Percentiles rank a stretch among this genome's conserved stretches.
phyloP scores from a whole-genome alignment of 2,329 filamentous ascomycete genomes.

The Pestalotiopsis sp. region DNA sequence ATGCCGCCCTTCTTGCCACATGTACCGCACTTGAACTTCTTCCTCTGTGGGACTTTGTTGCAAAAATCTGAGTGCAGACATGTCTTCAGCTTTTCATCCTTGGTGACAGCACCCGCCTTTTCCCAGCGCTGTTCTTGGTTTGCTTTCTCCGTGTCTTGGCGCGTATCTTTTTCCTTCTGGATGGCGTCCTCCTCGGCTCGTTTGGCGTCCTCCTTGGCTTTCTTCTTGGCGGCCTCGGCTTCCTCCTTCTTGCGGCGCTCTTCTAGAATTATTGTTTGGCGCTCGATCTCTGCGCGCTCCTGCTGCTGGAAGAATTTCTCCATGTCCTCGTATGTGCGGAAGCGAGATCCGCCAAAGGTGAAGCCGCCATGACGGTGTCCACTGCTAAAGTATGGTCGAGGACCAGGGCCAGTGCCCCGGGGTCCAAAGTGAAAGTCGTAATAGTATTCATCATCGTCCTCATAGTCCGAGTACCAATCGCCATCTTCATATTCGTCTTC shows the following conservation, averaged over 20 bases:
- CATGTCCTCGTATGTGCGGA: neutral
- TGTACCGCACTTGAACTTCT: constrained; percentile 25
- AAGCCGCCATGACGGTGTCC: neutral
- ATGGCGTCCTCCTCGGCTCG: constrained; percentile 13
- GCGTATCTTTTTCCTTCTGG: neutral
- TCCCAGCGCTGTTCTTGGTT: constrained; percentile 24
- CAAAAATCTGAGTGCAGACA: constrained; percentile 27
- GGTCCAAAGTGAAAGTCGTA: constrained; percentile 9
- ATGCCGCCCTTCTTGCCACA: constrained; percentile 23
- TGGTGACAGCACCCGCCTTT: constrained; percentile 12
- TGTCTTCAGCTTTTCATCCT: constrained; percentile 17
- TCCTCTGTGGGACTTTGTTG: constrained; percentile 18
- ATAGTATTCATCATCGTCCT: constrained; percentile 8
- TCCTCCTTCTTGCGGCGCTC: constrained; percentile 7
- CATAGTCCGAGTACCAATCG: constrained; percentile 6
- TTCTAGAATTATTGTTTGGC: neutral
- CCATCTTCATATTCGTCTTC: neutral
- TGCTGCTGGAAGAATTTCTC: constrained; percentile 2
- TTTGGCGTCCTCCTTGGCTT: constrained; percentile 13
- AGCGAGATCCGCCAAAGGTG: constrained; percentile 4
- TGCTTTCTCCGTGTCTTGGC: constrained; percentile 10
- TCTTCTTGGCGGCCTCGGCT: constrained; percentile 6
- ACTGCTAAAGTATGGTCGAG: neutral
- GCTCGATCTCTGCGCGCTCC: constrained; percentile 1
- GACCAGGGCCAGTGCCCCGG: neutral